phyloP scores from a whole-genome alignment of 2,329 filamentous ascomycete genomes.

The Malbranchea cinnamomea region DNA sequence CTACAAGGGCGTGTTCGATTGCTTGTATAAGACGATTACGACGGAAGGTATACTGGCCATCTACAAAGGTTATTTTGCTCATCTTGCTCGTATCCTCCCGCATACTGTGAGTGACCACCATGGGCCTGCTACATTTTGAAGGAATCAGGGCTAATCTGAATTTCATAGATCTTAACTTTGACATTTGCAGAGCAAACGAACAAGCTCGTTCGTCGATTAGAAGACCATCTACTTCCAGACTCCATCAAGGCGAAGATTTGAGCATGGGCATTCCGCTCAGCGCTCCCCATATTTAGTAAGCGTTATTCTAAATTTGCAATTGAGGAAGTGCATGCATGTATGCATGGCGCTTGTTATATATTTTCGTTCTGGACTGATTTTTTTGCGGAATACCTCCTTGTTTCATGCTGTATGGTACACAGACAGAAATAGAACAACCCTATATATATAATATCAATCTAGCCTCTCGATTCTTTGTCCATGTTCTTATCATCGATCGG shows the following conservation, averaged over 20 bases:
- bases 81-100: slow-evolving; percentile 82
- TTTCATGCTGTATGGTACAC: too few species aligned
- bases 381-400: too few species aligned
- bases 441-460: too few species aligned
- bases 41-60: slow-evolving; percentile 86
- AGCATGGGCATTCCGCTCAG: too few species aligned
- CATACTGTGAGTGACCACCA: slow-evolving; percentile 51
- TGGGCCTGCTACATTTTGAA: neutral
- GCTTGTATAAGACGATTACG: slow-evolving; percentile 73
- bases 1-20: slow-evolving; percentile 89
- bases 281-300: too few species aligned
- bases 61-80: slow-evolving; percentile 95
- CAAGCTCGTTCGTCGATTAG: slow-evolving; percentile 71
- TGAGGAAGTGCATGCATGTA: too few species aligned
- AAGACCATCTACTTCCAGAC: slow-evolving; percentile 42
- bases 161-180: slow-evolving; percentile 60
- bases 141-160: slow-evolving; percentile 12
- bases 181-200: slow-evolving; percentile 94
- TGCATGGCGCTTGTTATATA: too few species aligned
- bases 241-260: slow-evolving; percentile 34
- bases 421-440: too few species aligned
- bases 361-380: too few species aligned
- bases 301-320: too few species aligned
- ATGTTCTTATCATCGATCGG: too few species aligned
- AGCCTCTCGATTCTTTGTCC: too few species aligned